Evolutionary conservation across 768 basidiomycete genomes (phyloP).

Genomic region (Lentinula lateritia): DNA sequence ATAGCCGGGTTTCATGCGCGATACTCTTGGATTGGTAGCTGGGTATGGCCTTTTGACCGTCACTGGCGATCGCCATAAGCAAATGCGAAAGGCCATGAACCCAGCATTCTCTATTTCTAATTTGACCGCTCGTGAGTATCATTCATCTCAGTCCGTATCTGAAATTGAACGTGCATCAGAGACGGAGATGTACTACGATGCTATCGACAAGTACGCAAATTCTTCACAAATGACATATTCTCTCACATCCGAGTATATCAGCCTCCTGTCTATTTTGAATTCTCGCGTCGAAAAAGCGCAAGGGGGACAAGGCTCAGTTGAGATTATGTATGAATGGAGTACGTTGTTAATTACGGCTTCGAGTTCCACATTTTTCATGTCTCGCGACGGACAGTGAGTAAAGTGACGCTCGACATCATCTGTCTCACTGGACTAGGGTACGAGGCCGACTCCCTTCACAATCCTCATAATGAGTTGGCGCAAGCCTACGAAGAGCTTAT

Average conservation of each 20-base stretch:
- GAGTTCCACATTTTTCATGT: background rate
- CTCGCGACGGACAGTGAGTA: conserved; percentile 30
- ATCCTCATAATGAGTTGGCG: conserved; percentile 42
- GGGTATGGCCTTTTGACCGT: conserved; percentile 44
- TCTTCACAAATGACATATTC: too few species aligned
- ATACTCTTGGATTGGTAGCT: conserved; percentile 34
- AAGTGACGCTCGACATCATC: conserved; percentile 49
- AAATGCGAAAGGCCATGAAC: conserved; percentile 47
- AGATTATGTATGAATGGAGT: conserved; percentile 43
- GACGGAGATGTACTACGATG: conserved; percentile 41
- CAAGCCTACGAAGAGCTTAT: conserved; percentile 40
- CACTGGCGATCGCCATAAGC: conserved; percentile 43
- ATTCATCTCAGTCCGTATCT: background rate
- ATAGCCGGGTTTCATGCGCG: conserved; percentile 39
- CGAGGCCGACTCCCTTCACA: conserved; percentile 35
- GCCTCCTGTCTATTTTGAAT: background rate
- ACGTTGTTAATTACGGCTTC: conserved; percentile 13
- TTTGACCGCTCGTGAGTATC: conserved; percentile 25
- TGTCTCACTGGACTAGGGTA: conserved; percentile 48
- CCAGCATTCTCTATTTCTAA: conserved; percentile 45
- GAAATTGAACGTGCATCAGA: conserved; percentile 17
- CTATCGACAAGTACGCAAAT: conserved; percentile 33
- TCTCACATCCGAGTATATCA: background rate
- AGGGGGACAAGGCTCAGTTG: conserved; percentile 16
- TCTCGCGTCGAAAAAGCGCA: background rate